phyloP scores from a whole-genome alignment of 2,329 filamentous ascomycete species.

The Coleophoma eucalyptorum region DNA sequence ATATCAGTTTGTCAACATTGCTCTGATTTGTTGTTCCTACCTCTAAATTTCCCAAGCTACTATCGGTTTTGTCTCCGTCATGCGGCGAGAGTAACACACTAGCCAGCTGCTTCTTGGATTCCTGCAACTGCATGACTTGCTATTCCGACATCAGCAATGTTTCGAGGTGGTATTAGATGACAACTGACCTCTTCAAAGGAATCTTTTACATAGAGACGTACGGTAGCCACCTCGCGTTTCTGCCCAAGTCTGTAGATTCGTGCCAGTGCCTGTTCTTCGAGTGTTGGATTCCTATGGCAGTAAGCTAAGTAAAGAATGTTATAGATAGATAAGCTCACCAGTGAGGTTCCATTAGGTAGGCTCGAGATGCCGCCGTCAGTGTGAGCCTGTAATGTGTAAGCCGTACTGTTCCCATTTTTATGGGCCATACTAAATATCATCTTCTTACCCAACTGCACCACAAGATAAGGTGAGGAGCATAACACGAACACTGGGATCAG shows the following conservation, averaged over 20 bases:
- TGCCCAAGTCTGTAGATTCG: constrained; percentile 23
- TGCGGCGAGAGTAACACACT: too few relatives aligned
- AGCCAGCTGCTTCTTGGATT: constrained; percentile 8
- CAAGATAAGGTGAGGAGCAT: constrained; percentile 47
- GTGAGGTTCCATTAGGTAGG: constrained; percentile 27
- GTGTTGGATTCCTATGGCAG: constrained; percentile 17
- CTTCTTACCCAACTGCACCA: constrained; percentile 44
- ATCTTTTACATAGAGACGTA: constrained; percentile 21
- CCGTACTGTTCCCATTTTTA: too few relatives aligned
- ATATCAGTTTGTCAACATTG: too few relatives aligned
- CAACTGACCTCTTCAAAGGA: constrained; percentile 19
- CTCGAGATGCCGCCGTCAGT: constrained; percentile 20
- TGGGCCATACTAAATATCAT: too few relatives aligned
- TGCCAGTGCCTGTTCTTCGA: constrained; percentile 25
- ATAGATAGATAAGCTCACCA: constrained; percentile 9
- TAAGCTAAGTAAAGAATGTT: too few relatives aligned
- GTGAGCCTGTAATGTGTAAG: constrained; percentile 6
- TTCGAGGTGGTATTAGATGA: background rate
- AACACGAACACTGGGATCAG: constrained; percentile 32
- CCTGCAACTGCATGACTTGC: constrained; percentile 16
- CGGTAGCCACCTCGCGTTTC: constrained; percentile 13
- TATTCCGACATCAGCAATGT: background rate
- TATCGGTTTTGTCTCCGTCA: too few relatives aligned
- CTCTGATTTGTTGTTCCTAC: too few relatives aligned
- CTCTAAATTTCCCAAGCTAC: too few relatives aligned